phyloP scores from a whole-genome alignment of 352 stramenopile species.

The Globisporangium echinulatum region DNA sequence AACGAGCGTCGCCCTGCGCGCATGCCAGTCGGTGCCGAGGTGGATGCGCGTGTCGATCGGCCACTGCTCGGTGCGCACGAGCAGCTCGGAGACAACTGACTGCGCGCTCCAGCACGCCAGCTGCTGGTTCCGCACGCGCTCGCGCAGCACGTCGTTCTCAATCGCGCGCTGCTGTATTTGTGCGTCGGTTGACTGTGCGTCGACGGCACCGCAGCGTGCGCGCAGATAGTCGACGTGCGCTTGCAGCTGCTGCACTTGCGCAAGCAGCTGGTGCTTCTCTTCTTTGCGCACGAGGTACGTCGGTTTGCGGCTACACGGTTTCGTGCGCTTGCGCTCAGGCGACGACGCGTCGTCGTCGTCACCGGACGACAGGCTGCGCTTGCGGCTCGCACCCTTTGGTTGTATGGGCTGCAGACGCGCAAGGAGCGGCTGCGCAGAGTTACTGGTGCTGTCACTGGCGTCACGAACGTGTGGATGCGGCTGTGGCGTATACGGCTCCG shows the following conservation, averaged over 20 bases:
- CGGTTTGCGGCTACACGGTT: conserved; percentile 27
- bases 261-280: conserved; percentile 31
- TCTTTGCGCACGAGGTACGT: conserved; percentile 48
- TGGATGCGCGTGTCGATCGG: conserved; percentile 42
- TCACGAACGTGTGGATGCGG: neutral
- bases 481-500: neutral
- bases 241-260: conserved; percentile 31
- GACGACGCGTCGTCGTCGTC: conserved; percentile 3
- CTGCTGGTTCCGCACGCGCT: conserved; percentile 41
- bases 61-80: conserved; percentile 20
- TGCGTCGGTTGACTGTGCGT: conserved; percentile 17
- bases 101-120: conserved; percentile 34
- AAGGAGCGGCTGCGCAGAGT: conserved; percentile 4
- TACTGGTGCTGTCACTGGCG: neutral
- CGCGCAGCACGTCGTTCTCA: conserved; percentile 34
- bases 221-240: conserved; percentile 31
- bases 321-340: conserved; percentile 12
- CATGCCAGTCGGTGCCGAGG: conserved; percentile 19
- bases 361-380: conserved; percentile 5
- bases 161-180: conserved; percentile 30
- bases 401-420: conserved; percentile 3
- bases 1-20: conserved; percentile 25
- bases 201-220: conserved; percentile 14
- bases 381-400: neutral
- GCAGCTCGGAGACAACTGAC: conserved; percentile 38